Evolutionary conservation across 495 filamentous ascomycete species (phyloP).

Genomic region (Cairneyella variabilis): DNA sequence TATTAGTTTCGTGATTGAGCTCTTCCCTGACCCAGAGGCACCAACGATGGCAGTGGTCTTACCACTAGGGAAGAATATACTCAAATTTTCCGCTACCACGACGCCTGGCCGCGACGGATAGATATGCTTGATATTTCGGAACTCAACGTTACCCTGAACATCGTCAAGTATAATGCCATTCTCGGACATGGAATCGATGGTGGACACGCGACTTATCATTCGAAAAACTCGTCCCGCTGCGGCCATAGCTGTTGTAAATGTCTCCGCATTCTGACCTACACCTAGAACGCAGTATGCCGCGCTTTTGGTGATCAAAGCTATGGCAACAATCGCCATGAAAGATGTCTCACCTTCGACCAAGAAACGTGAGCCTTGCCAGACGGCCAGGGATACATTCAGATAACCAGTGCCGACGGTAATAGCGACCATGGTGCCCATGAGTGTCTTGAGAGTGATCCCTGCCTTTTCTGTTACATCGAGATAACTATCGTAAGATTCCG

Average conservation of each 20-base stretch:
- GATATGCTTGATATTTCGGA: conserved; percentile 52
- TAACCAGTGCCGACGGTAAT: conserved; percentile 51
- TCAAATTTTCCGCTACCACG: conserved; percentile 37
- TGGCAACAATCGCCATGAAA: conserved; percentile 40
- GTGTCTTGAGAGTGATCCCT: conserved; percentile 48
- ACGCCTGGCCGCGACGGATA: conserved; percentile 59
- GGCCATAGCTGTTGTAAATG: conserved; percentile 35
- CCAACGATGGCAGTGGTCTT: conserved; percentile 43
- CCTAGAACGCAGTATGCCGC: conserved; percentile 56
- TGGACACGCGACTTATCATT: conserved; percentile 58
- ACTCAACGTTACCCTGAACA: conserved; percentile 39
- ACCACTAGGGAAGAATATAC: background rate
- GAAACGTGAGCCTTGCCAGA: conserved; percentile 41
- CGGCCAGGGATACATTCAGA: conserved; percentile 51
- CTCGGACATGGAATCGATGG: conserved; percentile 42
- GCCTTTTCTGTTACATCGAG: conserved; percentile 47
- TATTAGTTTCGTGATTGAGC: conserved; percentile 35
- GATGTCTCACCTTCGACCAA: conserved; percentile 27
- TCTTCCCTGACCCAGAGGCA: conserved; percentile 42
- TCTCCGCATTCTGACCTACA: conserved; percentile 40
- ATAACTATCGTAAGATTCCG: conserved; percentile 44
- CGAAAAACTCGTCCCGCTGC: conserved; percentile 49
- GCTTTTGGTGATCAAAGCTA: conserved; percentile 37
- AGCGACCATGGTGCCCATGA: conserved; percentile 60
- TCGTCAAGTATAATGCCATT: background rate